Evolutionary conservation across 345 rosid species (phyloP).

Genomic region (Sonneratia caseolaris): DNA sequence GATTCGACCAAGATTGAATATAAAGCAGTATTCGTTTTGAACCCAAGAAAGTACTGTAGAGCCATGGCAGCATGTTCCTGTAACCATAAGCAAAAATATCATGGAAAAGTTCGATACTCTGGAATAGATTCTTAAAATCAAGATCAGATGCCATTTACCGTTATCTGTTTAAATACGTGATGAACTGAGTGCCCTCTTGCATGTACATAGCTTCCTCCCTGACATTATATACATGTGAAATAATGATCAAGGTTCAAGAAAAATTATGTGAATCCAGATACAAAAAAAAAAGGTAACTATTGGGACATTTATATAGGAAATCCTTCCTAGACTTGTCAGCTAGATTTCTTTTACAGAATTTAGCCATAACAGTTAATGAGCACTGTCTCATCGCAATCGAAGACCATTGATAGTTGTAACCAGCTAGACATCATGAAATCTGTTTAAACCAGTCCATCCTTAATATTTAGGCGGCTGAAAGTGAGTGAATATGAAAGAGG

Average conservation of each 20-base stretch:
- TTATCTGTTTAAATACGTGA: slow-evolving; percentile 57
- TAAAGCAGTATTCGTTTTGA: slow-evolving; percentile 44
- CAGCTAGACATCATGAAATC: neutral
- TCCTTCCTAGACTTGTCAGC: neutral
- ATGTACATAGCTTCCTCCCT: slow-evolving; percentile 89
- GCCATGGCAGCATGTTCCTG: slow-evolving; percentile 80
- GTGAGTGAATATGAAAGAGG: neutral
- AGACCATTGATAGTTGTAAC: neutral
- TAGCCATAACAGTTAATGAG: neutral
- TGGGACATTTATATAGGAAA: neutral
- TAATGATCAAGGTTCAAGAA: neutral
- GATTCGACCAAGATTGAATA: slow-evolving; percentile 56
- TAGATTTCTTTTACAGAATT: neutral
- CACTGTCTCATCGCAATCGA: neutral
- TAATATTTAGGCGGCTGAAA: neutral
- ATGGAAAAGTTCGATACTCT: neutral
- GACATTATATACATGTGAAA: slow-evolving; percentile 4
- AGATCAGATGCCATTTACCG: slow-evolving; percentile 31
- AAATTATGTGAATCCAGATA: neutral
- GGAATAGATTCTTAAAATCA: neutral
- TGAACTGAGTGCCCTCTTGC: slow-evolving; percentile 67
- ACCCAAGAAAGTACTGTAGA: slow-evolving; percentile 65
- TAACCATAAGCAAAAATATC: slow-evolving; percentile 10
- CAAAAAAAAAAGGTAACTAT: no score
- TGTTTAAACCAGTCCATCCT: neutral